These are phyloP conservation scores for Phytopythium vexans DNA, from an alignment of 352 stramenopile species.

Conservation along the genomic window DNA sequence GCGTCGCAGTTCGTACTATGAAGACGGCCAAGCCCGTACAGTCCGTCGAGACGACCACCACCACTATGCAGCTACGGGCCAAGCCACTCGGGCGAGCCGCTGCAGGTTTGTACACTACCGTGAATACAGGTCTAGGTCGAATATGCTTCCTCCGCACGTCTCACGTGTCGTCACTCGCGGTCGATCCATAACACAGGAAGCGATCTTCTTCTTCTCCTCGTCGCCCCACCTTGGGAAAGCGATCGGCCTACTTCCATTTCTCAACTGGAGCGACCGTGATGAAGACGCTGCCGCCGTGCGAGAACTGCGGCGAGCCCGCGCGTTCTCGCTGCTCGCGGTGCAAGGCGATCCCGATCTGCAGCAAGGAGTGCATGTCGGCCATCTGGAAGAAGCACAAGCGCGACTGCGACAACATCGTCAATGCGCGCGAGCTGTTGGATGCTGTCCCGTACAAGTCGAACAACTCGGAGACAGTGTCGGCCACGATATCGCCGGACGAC, in stretches of 20 bases:
- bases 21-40: too few relatives aligned
- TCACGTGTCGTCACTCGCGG: too few relatives aligned
- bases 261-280: slow-evolving; percentile 4
- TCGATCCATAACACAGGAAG: too few relatives aligned
- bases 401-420: slow-evolving; percentile 21
- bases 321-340: slow-evolving; percentile 24
- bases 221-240: too few relatives aligned
- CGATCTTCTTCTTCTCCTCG: too few relatives aligned
- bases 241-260: neutral
- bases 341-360: slow-evolving; percentile 21
- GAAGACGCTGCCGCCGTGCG: slow-evolving; percentile 10
- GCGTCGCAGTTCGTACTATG: too few relatives aligned
- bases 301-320: slow-evolving; percentile 19
- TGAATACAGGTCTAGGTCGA: too few relatives aligned
- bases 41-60: too few relatives aligned
- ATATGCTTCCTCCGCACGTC: too few relatives aligned
- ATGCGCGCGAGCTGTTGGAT: slow-evolving; percentile 9
- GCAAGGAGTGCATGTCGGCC: slow-evolving; percentile 14
- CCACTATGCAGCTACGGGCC: too few relatives aligned
- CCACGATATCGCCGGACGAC: slow-evolving; percentile 1
- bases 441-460: neutral
- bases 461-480: slow-evolving; percentile 4
- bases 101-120: too few relatives aligned
- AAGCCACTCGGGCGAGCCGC: too few relatives aligned
- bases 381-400: slow-evolving; percentile 23